Evolutionary conservation across 2,329 filamentous ascomycete genomes (phyloP).

Genomic region (Fusarium metavorans): DNA sequence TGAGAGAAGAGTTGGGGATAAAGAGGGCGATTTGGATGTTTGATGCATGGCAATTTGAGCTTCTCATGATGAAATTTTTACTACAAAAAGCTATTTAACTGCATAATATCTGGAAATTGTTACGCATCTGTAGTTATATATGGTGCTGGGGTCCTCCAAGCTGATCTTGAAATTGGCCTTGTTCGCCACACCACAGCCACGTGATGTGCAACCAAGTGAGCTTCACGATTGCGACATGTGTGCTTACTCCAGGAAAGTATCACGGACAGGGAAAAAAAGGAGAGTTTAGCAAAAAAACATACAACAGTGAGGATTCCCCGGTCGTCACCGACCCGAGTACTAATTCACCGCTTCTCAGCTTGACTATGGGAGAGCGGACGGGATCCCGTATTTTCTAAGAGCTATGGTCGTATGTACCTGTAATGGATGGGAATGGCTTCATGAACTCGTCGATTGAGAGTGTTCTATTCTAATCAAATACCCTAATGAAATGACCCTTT

Average conservation of each 20-base stretch:
- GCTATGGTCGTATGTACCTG: conserved; percentile 3
- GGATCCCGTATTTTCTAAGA: conserved; percentile 5
- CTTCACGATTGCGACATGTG: not conserved
- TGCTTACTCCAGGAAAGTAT: accelerated
- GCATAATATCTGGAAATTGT: not conserved
- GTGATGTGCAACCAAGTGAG: too few relatives aligned
- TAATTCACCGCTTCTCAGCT: conserved; percentile 9
- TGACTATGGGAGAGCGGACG: not conserved
- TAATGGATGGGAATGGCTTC: not conserved
- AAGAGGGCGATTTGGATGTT: not conserved
- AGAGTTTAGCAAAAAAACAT: not conserved
- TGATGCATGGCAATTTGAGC: not conserved
- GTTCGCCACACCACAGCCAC: not conserved
- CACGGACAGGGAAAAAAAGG: not conserved
- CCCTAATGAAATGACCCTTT: not conserved
- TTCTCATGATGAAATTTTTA: not conserved
- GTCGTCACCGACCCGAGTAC: conserved; percentile 9
- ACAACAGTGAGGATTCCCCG: conserved; percentile 10
- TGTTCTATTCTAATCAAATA: not conserved
- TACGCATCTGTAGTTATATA: not conserved
- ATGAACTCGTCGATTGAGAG: not conserved
- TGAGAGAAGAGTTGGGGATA: not conserved
- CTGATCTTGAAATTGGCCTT: not conserved
- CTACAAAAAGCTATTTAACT: not conserved
- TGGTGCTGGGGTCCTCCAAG: not conserved